These are phyloP conservation scores for Nigrograna mackinnonii DNA, from an alignment of 2,329 filamentous ascomycete genomes.

Conservation along the genomic window DNA sequence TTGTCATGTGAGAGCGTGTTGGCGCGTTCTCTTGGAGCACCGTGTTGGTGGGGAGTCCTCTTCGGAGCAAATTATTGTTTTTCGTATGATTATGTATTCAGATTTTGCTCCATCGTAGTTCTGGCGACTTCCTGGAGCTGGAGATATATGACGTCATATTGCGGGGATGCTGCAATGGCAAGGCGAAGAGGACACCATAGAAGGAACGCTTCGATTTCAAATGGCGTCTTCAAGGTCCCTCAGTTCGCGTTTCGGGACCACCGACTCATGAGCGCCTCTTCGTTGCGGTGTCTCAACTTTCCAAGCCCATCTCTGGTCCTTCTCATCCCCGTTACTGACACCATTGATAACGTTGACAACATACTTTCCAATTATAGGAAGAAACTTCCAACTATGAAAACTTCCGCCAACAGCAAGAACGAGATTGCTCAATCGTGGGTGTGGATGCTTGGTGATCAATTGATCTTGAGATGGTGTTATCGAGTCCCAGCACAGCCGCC, in stretches of 20 bases:
- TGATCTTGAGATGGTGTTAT: slow-evolving; percentile 66
- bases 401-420: slow-evolving; percentile 66
- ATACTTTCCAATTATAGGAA: slow-evolving; percentile 66
- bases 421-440: slow-evolving; percentile 54
- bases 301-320: slow-evolving; percentile 39
- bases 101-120: too few relatives aligned
- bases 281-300: slow-evolving; percentile 24
- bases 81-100: too few relatives aligned
- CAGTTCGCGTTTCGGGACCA: slow-evolving; percentile 57
- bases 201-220: too few relatives aligned
- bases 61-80: too few relatives aligned
- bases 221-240: slow-evolving; percentile 5
- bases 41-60: too few relatives aligned
- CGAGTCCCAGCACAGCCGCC: slow-evolving; percentile 62
- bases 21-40: too few relatives aligned
- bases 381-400: slow-evolving; percentile 67
- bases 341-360: slow-evolving; percentile 48
- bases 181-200: too few relatives aligned
- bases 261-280: slow-evolving; percentile 80
- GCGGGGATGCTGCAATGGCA: too few relatives aligned
- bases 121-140: too few relatives aligned
- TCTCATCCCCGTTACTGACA: slow-evolving; percentile 39
- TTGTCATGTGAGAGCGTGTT: too few relatives aligned
- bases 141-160: too few relatives aligned
- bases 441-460: slow-evolving; percentile 58